Base-by-base conservation (phyloP, 441 rosid species). In the Manihot esculenta region DNA sequence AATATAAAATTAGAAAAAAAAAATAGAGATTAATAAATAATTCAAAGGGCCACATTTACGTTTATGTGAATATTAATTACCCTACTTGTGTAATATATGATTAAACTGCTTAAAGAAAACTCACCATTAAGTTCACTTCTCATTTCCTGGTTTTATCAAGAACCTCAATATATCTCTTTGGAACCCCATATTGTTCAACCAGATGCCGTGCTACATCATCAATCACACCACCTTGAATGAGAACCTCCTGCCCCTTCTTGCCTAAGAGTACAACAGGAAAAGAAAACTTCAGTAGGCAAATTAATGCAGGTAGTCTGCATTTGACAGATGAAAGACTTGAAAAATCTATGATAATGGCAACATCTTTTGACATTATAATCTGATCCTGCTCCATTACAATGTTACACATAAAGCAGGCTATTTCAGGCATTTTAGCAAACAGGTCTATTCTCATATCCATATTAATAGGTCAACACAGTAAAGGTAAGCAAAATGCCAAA, bases 211-310 rank as follows among this genome's bases (percentile, higher is more conserved):
- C 97, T 60, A 94, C 77, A 78, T 92, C 89, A 30, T 90, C 94
- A 57, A 94, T 90, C 74, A 90, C 97, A 30, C 96, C 96, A 71
- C 99, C 99, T 81, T 94, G 99, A 79, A 94, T 85, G 72, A 94
- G 79, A 75, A 94, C 88, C 78, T 94, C 99, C 4, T 44, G 76
- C 60, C 99, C 99, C 81, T 92, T 94, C 81, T 94, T 94, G 74
- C 99, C 99, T 94, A 86, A 24, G 35, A n/a, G 44, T n/a, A 51
- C 21, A 62, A 38, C 5, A 30, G 30, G 11, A 33, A 58, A 41
- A 49, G 8, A 14, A 18, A 30, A 45, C 33, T 15, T 70, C 49
- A 74, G 69, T 50, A 55, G 20, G 50, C n/a, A 42, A 35, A 20
- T 26, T 50, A 59, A 54, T 12, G 23, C 18, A 18, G 59, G 26